Percentiles rank a stretch among this genome's conserved stretches.
Conservation (phyloP, 805 yeast genomes). For the Yarrowia yakushimensis region DNA sequence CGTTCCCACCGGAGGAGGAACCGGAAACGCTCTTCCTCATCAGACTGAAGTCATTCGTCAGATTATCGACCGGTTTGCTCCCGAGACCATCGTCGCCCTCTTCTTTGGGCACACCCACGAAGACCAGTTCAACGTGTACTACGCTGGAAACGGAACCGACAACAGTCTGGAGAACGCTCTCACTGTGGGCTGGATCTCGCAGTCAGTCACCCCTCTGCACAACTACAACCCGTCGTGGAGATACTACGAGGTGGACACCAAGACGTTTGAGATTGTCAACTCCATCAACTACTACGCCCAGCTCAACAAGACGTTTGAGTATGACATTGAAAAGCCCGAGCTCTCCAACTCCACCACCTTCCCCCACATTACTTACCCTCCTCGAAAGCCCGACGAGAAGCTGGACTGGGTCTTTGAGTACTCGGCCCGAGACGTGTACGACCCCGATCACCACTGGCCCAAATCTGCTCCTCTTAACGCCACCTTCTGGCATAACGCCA, state of each 20-base stretch:
- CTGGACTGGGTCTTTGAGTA: slow-evolving; percentile 63
- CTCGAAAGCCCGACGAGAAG: slow-evolving; percentile 33
- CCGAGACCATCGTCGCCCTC: slow-evolving; percentile 61
- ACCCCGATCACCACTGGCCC: slow-evolving; percentile 62
- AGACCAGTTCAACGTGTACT: slow-evolving; percentile 62
- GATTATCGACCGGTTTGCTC: slow-evolving; percentile 63
- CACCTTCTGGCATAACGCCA: slow-evolving; percentile 54
- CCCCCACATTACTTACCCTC: slow-evolving; percentile 25
- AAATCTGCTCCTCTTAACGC: slow-evolving; percentile 56
- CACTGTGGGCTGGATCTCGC: slow-evolving; percentile 61
- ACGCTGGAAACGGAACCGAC: slow-evolving; percentile 45
- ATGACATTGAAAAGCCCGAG: slow-evolving; percentile 8
- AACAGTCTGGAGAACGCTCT: slow-evolving; percentile 40
- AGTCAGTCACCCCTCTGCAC: slow-evolving; percentile 59
- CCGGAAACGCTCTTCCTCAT: slow-evolving; percentile 45
- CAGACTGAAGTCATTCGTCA: slow-evolving; percentile 54
- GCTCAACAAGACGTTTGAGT: slow-evolving; percentile 50
- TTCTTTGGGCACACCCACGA: slow-evolving; percentile 71
- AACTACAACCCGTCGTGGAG: slow-evolving; percentile 69
- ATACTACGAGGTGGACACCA: slow-evolving; percentile 62
- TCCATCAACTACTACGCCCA: slow-evolving; percentile 57
- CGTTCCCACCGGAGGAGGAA: slow-evolving; percentile 57
- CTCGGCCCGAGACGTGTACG: slow-evolving; percentile 38
- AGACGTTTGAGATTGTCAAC: slow-evolving; percentile 59
- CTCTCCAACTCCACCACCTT: slow-evolving; percentile 10